Evolutionary conservation across 2,329 filamentous ascomycete genomes (phyloP).

Genomic region (Elsinoe necatrix): DNA sequence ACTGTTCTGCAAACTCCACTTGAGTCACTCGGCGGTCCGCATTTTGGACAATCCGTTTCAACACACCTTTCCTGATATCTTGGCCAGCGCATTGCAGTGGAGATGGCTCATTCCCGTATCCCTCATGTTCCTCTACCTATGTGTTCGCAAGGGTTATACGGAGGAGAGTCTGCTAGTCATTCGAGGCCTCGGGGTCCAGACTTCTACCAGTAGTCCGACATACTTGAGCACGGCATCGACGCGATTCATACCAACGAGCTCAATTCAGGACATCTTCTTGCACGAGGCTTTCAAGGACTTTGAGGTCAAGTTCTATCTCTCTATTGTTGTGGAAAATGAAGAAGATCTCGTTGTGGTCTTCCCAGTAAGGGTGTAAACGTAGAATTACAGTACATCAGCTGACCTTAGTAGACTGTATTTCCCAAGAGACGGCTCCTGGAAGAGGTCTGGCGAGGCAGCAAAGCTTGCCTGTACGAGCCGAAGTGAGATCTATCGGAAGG

Average conservation of each 20-base stretch:
- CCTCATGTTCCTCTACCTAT: constrained; percentile 19
- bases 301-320: constrained; percentile 80
- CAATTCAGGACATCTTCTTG: constrained; percentile 87
- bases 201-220: constrained; percentile 59
- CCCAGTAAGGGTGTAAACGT: constrained; percentile 44
- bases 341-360: constrained; percentile 91
- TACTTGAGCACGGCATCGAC: constrained; percentile 57
- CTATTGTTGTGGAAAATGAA: constrained; percentile 84
- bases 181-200: constrained; percentile 84
- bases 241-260: constrained; percentile 80
- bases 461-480: constrained; percentile 71
- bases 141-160: constrained; percentile 30
- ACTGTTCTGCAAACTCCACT: constrained; percentile 22
- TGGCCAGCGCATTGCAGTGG: constrained; percentile 27
- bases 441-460: constrained; percentile 79
- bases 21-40: constrained; percentile 3
- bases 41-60: constrained; percentile 10
- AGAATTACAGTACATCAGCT: background rate
- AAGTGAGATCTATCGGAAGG: too few species aligned
- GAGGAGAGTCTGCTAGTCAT: constrained; percentile 85
- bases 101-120: constrained; percentile 34
- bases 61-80: constrained; percentile 12
- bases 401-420: background rate
- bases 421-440: constrained; percentile 65
- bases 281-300: constrained; percentile 93